A percentile compares a stretch with the other conserved stretches of the same genome.
Conservation (phyloP, 306 rosid species). For the Sesbania bispinosa region DNA sequence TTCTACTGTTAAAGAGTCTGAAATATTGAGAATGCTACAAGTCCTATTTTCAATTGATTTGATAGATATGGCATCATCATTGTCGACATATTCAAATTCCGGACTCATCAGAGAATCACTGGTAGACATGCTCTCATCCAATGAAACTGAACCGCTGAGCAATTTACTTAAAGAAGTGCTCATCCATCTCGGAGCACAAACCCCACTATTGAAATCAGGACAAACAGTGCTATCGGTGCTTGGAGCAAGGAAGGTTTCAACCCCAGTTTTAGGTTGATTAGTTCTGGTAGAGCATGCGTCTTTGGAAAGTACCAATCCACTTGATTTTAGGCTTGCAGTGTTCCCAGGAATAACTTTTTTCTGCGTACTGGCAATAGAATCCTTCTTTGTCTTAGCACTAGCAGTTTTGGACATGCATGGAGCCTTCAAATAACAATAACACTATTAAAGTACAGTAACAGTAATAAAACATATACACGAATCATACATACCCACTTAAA, state of each 20-base stretch:
- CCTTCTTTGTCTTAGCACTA: slow-evolving; percentile 48
- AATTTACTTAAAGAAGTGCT: slow-evolving; percentile 39
- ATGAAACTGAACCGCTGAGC: slow-evolving; percentile 16
- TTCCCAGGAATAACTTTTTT: slow-evolving; percentile 18
- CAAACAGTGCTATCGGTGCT: slow-evolving; percentile 6
- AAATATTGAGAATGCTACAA: slow-evolving; percentile 22
- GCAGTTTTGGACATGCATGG: slow-evolving; percentile 47
- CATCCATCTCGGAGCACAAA: slow-evolving; percentile 18
- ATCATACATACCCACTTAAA: neutral
- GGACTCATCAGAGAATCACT: slow-evolving; percentile 39
- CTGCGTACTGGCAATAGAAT: slow-evolving; percentile 24
- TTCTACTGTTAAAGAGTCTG: slow-evolving; percentile 29
- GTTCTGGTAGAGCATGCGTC: slow-evolving; percentile 6
- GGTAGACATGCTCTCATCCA: slow-evolving; percentile 29
- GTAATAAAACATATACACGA: slow-evolving; percentile 12
- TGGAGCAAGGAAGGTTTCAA: slow-evolving; percentile 18
- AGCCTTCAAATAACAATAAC: slow-evolving; percentile 36
- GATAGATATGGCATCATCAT: slow-evolving; percentile 24
- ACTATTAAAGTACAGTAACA: slow-evolving; percentile 8
- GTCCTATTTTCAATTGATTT: slow-evolving; percentile 40
- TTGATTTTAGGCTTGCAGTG: slow-evolving; percentile 35
- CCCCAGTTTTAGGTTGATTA: slow-evolving; percentile 18
- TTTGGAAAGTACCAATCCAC: slow-evolving; percentile 17
- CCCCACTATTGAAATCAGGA: slow-evolving; percentile 17
- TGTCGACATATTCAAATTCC: slow-evolving; percentile 35